Percentiles rank a stretch among this genome's conserved stretches.
These are phyloP conservation scores for Jackrogersella minutella DNA, from an alignment of 495 filamentous ascomycete genomes.

Conservation along the genomic window DNA sequence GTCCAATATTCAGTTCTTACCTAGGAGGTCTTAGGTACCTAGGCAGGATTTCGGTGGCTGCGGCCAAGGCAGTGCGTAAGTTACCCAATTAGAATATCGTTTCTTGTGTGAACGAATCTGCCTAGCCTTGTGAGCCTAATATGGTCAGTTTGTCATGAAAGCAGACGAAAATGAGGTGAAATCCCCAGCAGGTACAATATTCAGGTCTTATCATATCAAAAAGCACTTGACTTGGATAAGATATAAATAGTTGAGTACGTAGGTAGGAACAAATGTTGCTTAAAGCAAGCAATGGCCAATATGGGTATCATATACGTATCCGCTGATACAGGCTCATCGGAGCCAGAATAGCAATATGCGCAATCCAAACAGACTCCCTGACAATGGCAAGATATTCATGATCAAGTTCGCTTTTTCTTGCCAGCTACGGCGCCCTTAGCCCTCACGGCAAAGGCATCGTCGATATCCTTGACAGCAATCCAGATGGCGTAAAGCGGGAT, in stretches of 20 bases:
- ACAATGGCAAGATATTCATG: background rate
- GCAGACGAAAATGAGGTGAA: too few relatives aligned
- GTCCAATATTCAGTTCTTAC: too few relatives aligned
- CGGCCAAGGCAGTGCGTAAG: too few relatives aligned
- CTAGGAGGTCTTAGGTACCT: too few relatives aligned
- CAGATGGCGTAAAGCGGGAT: conserved; percentile 80
- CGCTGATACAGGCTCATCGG: background rate
- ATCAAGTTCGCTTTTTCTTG: conserved; percentile 40
- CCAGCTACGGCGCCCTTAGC: conserved; percentile 38
- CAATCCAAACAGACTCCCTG: background rate
- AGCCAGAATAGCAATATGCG: background rate
- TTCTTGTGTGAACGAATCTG: too few relatives aligned
- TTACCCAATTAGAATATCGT: too few relatives aligned
- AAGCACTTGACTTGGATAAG: too few relatives aligned
- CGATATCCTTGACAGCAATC: conserved; percentile 68
- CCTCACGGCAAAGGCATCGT: conserved; percentile 59
- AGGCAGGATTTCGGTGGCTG: too few relatives aligned
- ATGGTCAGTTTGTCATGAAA: too few relatives aligned
- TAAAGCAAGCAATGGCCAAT: conserved; percentile 1
- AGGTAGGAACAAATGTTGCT: background rate
- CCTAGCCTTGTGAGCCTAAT: too few relatives aligned
- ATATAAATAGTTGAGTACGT: too few relatives aligned
- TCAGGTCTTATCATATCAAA: background rate
- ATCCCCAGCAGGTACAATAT: too few relatives aligned
- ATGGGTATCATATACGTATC: conserved; percentile 16